A percentile compares a stretch with the other conserved stretches of the same genome.
Conservation (phyloP, 805 yeast genomes). For the Candida quercuum region DNA sequence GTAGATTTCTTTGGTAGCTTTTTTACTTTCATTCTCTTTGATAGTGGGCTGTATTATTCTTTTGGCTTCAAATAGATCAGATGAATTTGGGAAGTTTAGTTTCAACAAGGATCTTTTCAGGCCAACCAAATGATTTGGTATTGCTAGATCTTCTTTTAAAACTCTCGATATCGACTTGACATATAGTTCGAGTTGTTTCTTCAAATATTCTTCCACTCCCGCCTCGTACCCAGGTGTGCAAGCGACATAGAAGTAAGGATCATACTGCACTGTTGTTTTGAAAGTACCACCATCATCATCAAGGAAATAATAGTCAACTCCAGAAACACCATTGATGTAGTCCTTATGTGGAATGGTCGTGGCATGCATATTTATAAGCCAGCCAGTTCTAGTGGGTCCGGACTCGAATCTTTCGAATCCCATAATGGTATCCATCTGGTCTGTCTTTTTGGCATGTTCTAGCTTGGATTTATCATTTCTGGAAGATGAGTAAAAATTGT, state of each 20-base stretch:
- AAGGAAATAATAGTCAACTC: constrained; percentile 88
- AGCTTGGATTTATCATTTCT: constrained; percentile 26
- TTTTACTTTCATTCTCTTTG: constrained; percentile 54
- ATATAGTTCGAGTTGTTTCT: constrained; percentile 58
- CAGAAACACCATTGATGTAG: constrained; percentile 65
- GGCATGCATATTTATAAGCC: constrained; percentile 94
- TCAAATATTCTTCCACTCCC: constrained; percentile 82
- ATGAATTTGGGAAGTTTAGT: constrained; percentile 67
- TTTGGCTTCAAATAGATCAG: constrained; percentile 73
- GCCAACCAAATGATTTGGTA: constrained; percentile 87
- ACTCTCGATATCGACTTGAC: constrained; percentile 53
- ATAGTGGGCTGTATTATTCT: constrained; percentile 64
- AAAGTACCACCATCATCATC: constrained; percentile 97
- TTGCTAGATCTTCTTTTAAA: constrained; percentile 69
- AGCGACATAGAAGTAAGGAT: constrained; percentile 80
- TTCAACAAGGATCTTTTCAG: constrained; percentile 57
- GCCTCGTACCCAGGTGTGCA: constrained; percentile 48
- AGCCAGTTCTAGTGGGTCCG: constrained; percentile 73
- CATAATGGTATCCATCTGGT: constrained; percentile 72
- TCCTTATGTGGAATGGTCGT: constrained; percentile 62
- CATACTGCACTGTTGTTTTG: constrained; percentile 75
- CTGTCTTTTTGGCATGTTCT: constrained; percentile 55
- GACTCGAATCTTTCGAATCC: constrained; percentile 79
- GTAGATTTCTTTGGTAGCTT: constrained; percentile 64
- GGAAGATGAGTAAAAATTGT: too few species aligned